phyloP scores from a whole-genome alignment of 345 rosid genomes.

The Pseudoturritis turrita region DNA sequence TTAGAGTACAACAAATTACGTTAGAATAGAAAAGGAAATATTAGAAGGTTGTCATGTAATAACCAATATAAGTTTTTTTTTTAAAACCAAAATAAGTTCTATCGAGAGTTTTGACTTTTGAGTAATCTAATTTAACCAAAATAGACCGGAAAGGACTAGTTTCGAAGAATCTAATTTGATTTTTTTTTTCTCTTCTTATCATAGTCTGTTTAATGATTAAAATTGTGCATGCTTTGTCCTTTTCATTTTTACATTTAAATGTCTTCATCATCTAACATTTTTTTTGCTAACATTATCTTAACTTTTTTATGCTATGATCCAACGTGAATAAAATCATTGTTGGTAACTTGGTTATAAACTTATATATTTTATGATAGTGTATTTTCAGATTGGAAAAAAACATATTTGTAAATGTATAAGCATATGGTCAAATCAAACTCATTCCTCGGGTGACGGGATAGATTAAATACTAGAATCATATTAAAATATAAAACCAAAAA shows the following conservation, averaged over 20 bases:
- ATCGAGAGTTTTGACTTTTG: not conserved
- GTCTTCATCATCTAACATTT: not conserved
- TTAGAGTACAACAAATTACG: not conserved
- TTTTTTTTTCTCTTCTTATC: not conserved
- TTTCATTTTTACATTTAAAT: not conserved
- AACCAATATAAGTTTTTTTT: no score
- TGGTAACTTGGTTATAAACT: not conserved
- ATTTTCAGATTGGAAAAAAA: not conserved
- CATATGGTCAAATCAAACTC: constrained; percentile 14
- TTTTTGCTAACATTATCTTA: not conserved
- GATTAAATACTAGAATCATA: constrained; percentile 2
- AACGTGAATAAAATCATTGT: not conserved
- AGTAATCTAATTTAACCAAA: no score
- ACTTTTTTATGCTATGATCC: not conserved
- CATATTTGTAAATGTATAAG: not conserved
- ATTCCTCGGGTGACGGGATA: constrained; percentile 6
- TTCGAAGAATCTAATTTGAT: not conserved
- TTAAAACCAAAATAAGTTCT: not conserved
- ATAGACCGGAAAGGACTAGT: not conserved
- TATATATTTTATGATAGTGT: not conserved
- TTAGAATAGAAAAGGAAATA: not conserved
- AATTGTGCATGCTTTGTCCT: constrained; percentile 29
- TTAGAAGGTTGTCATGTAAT: not conserved
- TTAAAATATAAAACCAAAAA: not conserved
- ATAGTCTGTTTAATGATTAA: constrained; percentile 28